These are phyloP conservation scores for Boletus rubroflammeus DNA, from an alignment of 768 basidiomycete genomes.

Conservation along the genomic window DNA sequence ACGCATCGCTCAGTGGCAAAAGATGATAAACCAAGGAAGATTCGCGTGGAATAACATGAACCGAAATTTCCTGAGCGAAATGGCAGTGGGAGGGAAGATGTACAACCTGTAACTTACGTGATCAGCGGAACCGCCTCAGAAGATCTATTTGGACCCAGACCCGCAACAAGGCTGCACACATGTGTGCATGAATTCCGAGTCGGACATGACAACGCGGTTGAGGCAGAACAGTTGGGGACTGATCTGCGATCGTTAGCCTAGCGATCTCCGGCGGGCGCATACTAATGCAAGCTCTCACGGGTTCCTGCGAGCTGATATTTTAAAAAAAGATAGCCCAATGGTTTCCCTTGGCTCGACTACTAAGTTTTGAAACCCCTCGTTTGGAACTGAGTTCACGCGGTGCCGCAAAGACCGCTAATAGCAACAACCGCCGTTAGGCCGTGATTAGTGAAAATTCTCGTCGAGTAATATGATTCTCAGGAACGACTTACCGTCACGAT, in stretches of 20 bases:
- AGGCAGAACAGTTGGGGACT: not conserved
- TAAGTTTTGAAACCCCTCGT: constrained; percentile 5
- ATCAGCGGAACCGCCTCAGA: constrained; percentile 25
- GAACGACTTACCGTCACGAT: constrained; percentile 7
- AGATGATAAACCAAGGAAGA: constrained; percentile 17
- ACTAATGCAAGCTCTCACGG: constrained; percentile 3
- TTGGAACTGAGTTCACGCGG: constrained; percentile 16
- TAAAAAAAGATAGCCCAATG: not conserved
- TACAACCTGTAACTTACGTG: constrained; percentile 31
- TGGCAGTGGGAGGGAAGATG: constrained; percentile 18
- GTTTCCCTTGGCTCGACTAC: not conserved
- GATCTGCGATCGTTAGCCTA: not conserved
- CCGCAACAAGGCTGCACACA: not conserved
- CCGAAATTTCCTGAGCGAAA: constrained; percentile 17
- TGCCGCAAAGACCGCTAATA: constrained; percentile 8
- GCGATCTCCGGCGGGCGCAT: not conserved
- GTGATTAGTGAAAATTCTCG: not conserved
- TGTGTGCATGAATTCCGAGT: not conserved
- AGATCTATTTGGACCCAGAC: constrained; percentile 14
- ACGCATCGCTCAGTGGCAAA: constrained; percentile 15
- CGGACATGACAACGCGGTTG: not conserved
- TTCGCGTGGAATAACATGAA: constrained; percentile 11
- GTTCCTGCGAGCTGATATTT: not conserved
- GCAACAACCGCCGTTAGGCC: not conserved
- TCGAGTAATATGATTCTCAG: constrained; percentile 17